Percentiles rank a stretch among this genome's conserved stretches.
These are phyloP conservation scores for Fusarium kyushuense DNA, from an alignment of 2,329 filamentous ascomycete genomes.

Conservation along the genomic window DNA sequence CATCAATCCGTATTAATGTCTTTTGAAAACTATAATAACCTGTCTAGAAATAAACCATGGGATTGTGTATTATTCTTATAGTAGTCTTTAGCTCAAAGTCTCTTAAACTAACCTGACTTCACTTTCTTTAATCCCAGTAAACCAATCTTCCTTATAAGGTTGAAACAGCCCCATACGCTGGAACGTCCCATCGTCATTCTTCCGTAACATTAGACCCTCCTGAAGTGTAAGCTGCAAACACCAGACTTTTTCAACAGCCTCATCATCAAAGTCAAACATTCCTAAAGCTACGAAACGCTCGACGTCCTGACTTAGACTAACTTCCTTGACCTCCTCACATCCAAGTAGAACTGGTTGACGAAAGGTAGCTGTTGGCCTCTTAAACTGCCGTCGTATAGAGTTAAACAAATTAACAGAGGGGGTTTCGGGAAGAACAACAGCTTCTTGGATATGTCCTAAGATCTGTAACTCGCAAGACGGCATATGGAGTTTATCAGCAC, in stretches of 20 bases:
- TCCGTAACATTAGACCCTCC: constrained; percentile 4
- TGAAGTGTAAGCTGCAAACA: constrained; percentile 11
- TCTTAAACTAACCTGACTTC: no score
- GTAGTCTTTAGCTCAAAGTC: no score
- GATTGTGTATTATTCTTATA: no score
- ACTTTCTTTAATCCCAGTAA: no score
- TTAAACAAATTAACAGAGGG: not conserved
- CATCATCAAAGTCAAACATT: constrained; percentile 9
- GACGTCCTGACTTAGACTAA: not conserved
- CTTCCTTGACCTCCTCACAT: not conserved
- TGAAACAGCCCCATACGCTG: constrained; percentile 8
- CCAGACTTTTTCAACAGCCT: not conserved
- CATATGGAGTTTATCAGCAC: constrained; percentile 10
- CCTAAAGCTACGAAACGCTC: not conserved
- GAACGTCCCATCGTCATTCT: not conserved
- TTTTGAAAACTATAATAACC: no score
- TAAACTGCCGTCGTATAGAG: not conserved
- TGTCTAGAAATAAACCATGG: no score
- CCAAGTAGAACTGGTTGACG: not conserved
- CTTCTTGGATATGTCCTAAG: not conserved
- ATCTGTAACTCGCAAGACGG: constrained; percentile 22
- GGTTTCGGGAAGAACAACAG: not conserved
- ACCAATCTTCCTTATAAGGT: no score
- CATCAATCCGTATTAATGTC: no score
- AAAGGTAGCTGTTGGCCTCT: not conserved